These are phyloP conservation scores for Quercus dentata DNA, from an alignment of 306 rosid genomes.

Conservation along the genomic window DNA sequence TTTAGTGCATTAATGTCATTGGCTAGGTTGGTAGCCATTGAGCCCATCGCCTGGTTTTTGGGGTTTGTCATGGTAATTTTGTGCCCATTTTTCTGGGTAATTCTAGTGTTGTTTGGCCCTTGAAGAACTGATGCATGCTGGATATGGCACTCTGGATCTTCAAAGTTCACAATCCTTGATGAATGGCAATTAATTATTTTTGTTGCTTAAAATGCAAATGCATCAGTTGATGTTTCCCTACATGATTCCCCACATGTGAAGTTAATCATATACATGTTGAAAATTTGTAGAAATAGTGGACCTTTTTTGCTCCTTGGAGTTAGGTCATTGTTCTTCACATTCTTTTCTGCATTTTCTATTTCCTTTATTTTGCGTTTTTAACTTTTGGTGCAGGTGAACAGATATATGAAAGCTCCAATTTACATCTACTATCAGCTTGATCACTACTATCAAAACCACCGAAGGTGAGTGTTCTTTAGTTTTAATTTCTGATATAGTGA, in stretches of 20 bases:
- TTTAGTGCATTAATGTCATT: background rate
- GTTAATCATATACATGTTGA: background rate
- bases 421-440: conserved; percentile 87
- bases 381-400: conserved; percentile 55
- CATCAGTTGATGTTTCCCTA: background rate
- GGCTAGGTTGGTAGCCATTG: background rate
- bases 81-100: background rate
- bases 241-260: background rate
- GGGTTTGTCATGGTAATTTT: background rate
- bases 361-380: conserved; percentile 13
- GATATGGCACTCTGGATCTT: background rate
- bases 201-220: background rate
- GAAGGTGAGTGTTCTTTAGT: conserved; percentile 55
- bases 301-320: background rate
- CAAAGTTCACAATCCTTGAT: background rate
- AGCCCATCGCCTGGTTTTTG: background rate
- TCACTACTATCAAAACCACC: conserved; percentile 93
- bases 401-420: conserved; percentile 86
- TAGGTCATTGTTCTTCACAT: background rate
- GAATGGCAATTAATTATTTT: background rate
- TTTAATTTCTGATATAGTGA: background rate
- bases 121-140: background rate
- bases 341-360: background rate
- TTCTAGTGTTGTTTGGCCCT: background rate
- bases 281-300: background rate